A percentile compares a stretch with the other conserved stretches of the same genome.
These are phyloP conservation scores for Isabelozyma heimii DNA, from an alignment of 805 yeast species.

Conservation along the genomic window DNA sequence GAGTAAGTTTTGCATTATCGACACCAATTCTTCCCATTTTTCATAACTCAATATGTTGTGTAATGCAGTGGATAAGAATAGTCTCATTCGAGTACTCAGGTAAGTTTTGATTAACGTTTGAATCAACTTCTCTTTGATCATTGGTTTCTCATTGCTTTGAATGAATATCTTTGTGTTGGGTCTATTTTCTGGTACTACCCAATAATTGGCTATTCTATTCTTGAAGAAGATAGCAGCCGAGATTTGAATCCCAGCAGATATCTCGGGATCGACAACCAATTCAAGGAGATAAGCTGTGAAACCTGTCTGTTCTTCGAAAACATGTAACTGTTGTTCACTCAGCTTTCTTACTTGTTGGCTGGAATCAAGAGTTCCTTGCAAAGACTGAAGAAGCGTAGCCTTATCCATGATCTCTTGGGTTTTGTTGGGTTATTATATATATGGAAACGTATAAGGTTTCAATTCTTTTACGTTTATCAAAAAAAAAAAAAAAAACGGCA, in stretches of 20 bases:
- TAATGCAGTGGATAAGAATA: slow-evolving; percentile 58
- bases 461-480: too few species aligned
- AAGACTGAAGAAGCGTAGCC: slow-evolving; percentile 46
- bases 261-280: slow-evolving; percentile 43
- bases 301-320: slow-evolving; percentile 55
- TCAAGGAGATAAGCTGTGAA: slow-evolving; percentile 55
- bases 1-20: slow-evolving; percentile 37
- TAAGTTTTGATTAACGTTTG: slow-evolving; percentile 40
- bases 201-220: slow-evolving; percentile 36
- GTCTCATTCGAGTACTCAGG: slow-evolving; percentile 38
- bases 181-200: slow-evolving; percentile 35
- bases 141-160: slow-evolving; percentile 30
- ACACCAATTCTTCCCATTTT: slow-evolving; percentile 39
- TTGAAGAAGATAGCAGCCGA: slow-evolving; percentile 45
- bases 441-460: neutral
- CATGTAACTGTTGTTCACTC: slow-evolving; percentile 51
- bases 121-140: slow-evolving; percentile 42
- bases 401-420: slow-evolving; percentile 39
- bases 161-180: slow-evolving; percentile 19
- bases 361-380: slow-evolving; percentile 55
- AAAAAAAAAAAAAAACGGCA: neutral
- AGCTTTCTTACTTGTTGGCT: slow-evolving; percentile 47
- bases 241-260: slow-evolving; percentile 34
- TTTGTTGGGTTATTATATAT: neutral
- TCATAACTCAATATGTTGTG: slow-evolving; percentile 51